A percentile compares a stretch with the other conserved stretches of the same genome.
phyloP scores from a whole-genome alignment of 179 eudicot species.

The Beta corolliflora region DNA sequence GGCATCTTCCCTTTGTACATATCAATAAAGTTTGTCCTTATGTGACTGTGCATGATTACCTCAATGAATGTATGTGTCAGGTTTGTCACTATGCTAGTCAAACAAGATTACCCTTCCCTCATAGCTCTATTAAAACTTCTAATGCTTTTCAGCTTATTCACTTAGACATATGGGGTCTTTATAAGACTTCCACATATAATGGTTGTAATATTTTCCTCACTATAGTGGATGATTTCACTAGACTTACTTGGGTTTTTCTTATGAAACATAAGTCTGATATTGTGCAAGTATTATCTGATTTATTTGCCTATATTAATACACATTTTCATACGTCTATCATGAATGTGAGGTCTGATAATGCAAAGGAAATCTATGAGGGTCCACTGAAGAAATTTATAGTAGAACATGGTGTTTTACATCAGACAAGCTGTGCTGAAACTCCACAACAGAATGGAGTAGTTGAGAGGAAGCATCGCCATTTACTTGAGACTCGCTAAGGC shows the following conservation, averaged over 20 bases:
- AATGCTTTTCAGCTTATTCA: not conserved
- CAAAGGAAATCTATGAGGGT: not conserved
- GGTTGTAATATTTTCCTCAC: not conserved
- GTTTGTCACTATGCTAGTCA: not conserved
- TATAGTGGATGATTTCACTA: not conserved
- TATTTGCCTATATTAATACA: not conserved
- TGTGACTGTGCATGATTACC: not conserved
- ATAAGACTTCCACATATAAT: not conserved
- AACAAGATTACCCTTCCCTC: not conserved
- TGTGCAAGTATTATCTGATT: not conserved
- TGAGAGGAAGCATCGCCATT: not conserved
- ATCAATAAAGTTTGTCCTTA: not conserved
- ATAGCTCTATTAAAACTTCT: not conserved
- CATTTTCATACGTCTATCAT: not conserved
- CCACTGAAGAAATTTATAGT: not conserved
- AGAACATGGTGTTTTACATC: not conserved
- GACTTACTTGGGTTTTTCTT: not conserved
- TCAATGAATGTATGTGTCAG: not conserved
- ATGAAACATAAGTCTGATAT: not conserved
- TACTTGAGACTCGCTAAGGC: not conserved
- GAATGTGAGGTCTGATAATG: not conserved
- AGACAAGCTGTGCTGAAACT: not conserved
- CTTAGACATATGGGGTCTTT: not conserved
- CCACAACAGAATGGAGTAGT: constrained; percentile 2
- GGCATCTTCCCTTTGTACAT: not conserved